Evolutionary conservation across 169 alveolate genomes (phyloP).

Genomic region (Cryptosporidium xiaoi): DNA sequence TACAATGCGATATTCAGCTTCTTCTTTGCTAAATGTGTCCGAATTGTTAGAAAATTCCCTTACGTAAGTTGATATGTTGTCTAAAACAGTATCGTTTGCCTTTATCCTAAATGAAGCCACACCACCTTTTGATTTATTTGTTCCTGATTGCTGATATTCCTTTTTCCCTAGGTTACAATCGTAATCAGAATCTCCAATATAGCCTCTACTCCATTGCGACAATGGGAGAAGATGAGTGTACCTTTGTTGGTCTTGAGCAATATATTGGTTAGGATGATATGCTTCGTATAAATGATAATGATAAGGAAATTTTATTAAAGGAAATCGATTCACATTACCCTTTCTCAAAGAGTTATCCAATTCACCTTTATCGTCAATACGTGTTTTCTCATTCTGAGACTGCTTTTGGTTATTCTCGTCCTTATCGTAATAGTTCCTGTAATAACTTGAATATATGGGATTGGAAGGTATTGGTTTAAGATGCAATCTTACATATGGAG

Average conservation of each 20-base stretch:
- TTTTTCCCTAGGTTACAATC: background rate
- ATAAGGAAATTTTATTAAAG: slow-evolving; percentile 43
- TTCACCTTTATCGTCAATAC: background rate
- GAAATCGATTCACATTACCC: slow-evolving; percentile 35
- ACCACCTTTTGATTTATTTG: background rate
- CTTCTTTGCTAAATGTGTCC: slow-evolving; percentile 80
- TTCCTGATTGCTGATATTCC: too few species aligned
- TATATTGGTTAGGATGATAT: slow-evolving; percentile 65
- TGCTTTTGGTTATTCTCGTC: slow-evolving; percentile 6
- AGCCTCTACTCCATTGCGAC: slow-evolving; percentile 50
- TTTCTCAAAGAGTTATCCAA: slow-evolving; percentile 16
- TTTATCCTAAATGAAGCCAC: background rate
- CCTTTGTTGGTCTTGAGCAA: slow-evolving; percentile 55
- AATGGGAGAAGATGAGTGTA: slow-evolving; percentile 69
- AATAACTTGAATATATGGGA: slow-evolving; percentile 54
- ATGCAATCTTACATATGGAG: slow-evolving; percentile 61
- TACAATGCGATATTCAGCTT: slow-evolving; percentile 90
- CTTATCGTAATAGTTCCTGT: slow-evolving; percentile 3
- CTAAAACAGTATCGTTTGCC: background rate
- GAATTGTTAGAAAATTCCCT: slow-evolving; percentile 45
- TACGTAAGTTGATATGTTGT: slow-evolving; percentile 10
- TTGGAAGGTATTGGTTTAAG: slow-evolving; percentile 69
- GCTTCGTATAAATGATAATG: slow-evolving; percentile 67
- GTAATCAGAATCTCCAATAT: slow-evolving; percentile 32
- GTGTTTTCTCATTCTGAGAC: background rate